These are phyloP conservation scores for Crithidia fasciculata DNA, from an alignment of 208 protist species.

Conservation along the genomic window DNA sequence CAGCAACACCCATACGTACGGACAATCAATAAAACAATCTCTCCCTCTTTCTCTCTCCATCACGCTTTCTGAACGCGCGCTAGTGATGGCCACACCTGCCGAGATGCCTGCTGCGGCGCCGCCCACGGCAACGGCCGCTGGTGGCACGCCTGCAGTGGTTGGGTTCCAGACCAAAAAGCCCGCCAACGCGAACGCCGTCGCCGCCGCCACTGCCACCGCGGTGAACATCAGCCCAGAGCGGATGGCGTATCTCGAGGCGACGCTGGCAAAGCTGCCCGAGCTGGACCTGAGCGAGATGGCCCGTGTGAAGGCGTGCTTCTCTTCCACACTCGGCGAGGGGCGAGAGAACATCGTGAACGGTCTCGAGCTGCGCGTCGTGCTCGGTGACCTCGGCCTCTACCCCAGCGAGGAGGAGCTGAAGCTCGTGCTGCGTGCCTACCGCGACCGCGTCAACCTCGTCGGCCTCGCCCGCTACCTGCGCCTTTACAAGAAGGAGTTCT, in stretches of 20 bases:
- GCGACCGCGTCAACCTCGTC: conserved; percentile 66
- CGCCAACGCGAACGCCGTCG: not conserved
- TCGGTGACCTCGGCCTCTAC: conserved; percentile 78
- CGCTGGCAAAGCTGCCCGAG: conserved; percentile 54
- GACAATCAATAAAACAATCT: no score
- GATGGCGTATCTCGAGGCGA: conserved; percentile 29
- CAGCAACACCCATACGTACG: no score
- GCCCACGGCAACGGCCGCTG: not conserved
- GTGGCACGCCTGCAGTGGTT: not conserved
- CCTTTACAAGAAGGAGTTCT: conserved; percentile 82
- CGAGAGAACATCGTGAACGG: conserved; percentile 68
- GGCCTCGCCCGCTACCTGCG: conserved; percentile 75
- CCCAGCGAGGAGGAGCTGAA: conserved; percentile 71
- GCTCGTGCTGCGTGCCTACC: conserved; percentile 58
- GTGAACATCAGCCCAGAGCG: conserved; percentile 4
- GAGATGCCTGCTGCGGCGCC: not conserved
- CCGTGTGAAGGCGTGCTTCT: conserved; percentile 58
- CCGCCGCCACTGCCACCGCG: no score
- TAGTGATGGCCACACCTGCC: not conserved
- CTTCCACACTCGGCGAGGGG: conserved; percentile 45
- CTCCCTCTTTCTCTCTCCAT: conserved; percentile 6
- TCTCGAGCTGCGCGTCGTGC: conserved; percentile 74
- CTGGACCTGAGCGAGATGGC: conserved; percentile 75
- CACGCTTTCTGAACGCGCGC: no score
- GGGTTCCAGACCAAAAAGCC: conserved; percentile 8